Evolutionary conservation across 352 stramenopile genomes (phyloP).

Genomic region (Phytophthora macrochlamydospora): DNA sequence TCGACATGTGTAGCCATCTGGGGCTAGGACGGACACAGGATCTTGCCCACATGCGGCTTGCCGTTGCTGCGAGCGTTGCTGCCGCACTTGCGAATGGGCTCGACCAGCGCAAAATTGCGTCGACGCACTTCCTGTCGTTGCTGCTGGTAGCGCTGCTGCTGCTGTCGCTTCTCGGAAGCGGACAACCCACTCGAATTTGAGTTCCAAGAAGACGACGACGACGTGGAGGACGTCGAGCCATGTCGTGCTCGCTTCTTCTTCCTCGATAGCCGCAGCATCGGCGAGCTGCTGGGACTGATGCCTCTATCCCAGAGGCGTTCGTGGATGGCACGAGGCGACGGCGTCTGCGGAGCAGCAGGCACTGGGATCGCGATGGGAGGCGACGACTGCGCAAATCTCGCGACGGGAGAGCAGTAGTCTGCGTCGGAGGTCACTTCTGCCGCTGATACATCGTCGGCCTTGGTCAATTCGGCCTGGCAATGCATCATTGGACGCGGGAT

Average conservation of each 20-base stretch:
- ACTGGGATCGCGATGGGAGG: conserved; percentile 25
- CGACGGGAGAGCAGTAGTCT: conserved; percentile 1
- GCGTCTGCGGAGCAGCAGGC: conserved; percentile 11
- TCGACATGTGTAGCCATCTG: too few species aligned
- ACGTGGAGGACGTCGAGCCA: conserved; percentile 41
- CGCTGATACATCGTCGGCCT: conserved; percentile 6
- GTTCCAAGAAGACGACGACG: conserved; percentile 20
- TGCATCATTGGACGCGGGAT: conserved; percentile 37
- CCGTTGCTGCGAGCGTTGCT: conserved; percentile 19
- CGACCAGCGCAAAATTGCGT: conserved; percentile 34
- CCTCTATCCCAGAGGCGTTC: conserved; percentile 43
- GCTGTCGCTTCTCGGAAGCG: conserved; percentile 38
- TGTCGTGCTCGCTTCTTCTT: conserved; percentile 74
- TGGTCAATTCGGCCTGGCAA: conserved; percentile 5
- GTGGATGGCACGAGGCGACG: conserved; percentile 23
- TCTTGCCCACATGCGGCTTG: conserved; percentile 30
- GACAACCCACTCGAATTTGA: conserved; percentile 35
- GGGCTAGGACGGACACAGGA: conserved; percentile 38
- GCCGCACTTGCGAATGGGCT: conserved; percentile 32
- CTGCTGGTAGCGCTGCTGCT: conserved; percentile 39
- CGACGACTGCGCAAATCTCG: conserved; percentile 19
- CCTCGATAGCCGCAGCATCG: conserved; percentile 41
- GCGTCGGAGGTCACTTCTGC: conserved; percentile 19
- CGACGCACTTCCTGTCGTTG: conserved; percentile 34
- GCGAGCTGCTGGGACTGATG: conserved; percentile 27